A percentile compares a stretch with the other conserved stretches of the same genome.
Evolutionary conservation across 116 monocot genomes (phyloP).

Genomic region (Trichopus zeylanicus): DNA sequence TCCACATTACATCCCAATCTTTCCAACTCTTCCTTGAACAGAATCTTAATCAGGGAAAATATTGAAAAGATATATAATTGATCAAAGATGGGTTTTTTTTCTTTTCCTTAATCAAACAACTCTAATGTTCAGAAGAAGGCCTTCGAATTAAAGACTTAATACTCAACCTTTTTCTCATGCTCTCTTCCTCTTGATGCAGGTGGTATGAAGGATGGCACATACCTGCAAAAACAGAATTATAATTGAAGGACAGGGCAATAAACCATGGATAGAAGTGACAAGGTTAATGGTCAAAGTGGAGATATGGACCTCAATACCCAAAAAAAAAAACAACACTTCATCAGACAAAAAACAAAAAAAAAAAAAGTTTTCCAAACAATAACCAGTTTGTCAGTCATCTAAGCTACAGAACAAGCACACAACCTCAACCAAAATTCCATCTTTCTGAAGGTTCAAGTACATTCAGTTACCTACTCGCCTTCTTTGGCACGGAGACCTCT

Average conservation of each 20-base stretch:
- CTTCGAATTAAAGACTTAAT: background rate
- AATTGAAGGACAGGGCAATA: background rate
- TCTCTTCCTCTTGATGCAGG: conserved; percentile 80
- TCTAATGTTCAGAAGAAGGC: no score
- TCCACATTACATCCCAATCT: no score
- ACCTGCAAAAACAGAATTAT: conserved; percentile 43
- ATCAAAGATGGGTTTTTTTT: no score
- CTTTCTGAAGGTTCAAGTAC: conserved; percentile 66
- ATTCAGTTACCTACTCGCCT: conserved; percentile 99
- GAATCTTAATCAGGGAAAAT: no score
- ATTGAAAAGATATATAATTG: no score
- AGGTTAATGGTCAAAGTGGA: no score
- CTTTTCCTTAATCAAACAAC: no score
- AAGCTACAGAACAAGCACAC: background rate
- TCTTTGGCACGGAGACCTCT: conserved; percentile 99
- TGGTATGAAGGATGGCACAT: conserved; percentile 97
- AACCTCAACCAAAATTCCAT: conserved; percentile 35
- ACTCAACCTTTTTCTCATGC: conserved; percentile 65
- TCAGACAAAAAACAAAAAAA: no score
- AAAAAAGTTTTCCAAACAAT: background rate
- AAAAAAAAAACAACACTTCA: no score
- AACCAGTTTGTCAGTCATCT: background rate
- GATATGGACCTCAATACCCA: no score
- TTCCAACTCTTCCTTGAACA: no score
- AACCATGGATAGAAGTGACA: no score